Evolutionary conservation across 768 basidiomycete species (phyloP).

Genomic region (Boletus huronensis): DNA sequence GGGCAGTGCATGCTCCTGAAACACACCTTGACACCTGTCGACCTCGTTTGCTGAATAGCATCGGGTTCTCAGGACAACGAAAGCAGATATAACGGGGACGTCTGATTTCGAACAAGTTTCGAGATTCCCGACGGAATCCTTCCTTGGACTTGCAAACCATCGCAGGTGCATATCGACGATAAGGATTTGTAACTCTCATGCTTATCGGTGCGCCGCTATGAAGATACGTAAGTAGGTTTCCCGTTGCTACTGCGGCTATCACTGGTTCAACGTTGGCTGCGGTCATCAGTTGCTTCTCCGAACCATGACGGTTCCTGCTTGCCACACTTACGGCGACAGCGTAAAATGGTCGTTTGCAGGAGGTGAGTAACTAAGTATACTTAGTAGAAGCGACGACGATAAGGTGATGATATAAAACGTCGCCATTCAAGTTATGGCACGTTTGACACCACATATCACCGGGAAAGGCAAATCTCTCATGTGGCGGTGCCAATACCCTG

Average conservation of each 20-base stretch:
- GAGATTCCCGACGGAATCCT: constrained; percentile 1
- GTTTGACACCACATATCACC: neutral
- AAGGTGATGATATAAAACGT: constrained; percentile 1
- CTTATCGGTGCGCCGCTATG: neutral
- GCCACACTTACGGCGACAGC: neutral
- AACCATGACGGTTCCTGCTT: neutral
- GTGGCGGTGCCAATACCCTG: constrained; percentile 21
- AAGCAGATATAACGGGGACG: neutral
- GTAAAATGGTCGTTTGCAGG: neutral
- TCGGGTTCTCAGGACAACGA: neutral
- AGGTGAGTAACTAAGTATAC: too few species aligned
- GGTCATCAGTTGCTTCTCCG: neutral
- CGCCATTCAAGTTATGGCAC: neutral
- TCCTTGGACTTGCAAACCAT: neutral
- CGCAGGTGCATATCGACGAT: constrained; percentile 1
- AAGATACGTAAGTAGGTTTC: constrained; percentile 10
- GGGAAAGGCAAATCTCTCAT: constrained; percentile 16
- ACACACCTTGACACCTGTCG: constrained; percentile 9
- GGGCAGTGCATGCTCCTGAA: constrained; percentile 1
- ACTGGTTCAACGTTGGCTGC: too few species aligned
- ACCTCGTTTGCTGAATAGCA: neutral
- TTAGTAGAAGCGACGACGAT: neutral
- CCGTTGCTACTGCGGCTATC: neutral
- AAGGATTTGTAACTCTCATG: constrained; percentile 13
- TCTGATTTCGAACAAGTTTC: neutral